phyloP scores from a whole-genome alignment of 345 rosid genomes.

The Pelargonium nanum region DNA sequence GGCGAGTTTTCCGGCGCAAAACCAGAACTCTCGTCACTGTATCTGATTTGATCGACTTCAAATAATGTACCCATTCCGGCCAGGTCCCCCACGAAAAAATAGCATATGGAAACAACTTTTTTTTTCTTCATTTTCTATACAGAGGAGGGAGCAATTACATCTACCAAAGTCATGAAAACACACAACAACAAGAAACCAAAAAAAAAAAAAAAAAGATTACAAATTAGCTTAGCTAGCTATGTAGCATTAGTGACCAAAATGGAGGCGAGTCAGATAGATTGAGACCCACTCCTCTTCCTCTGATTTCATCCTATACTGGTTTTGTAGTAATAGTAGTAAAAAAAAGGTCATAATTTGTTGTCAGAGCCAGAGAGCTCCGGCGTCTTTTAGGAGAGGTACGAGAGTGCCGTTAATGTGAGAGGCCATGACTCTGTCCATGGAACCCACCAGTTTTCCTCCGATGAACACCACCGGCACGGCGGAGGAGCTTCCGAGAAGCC shows the following conservation, averaged over 20 bases:
- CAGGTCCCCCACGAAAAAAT: too few species aligned
- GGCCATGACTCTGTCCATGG: neutral
- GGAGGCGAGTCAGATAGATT: too few species aligned
- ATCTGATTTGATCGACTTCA: too few species aligned
- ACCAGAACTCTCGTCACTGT: too few species aligned
- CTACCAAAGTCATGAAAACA: neutral
- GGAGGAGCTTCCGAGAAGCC: neutral
- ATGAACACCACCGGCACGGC: neutral
- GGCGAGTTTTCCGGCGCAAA: too few species aligned
- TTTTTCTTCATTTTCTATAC: neutral
- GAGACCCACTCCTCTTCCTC: too few species aligned
- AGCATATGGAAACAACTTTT: too few species aligned
- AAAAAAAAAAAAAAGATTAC: slow-evolving; percentile 11
- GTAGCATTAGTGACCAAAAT: neutral
- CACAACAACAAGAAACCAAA: slow-evolving; percentile 1
- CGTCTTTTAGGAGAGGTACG: slow-evolving; percentile 8
- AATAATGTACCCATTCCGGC: too few species aligned
- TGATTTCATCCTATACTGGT: too few species aligned
- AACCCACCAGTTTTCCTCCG: neutral
- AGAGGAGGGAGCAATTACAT: neutral
- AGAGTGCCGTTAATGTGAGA: neutral
- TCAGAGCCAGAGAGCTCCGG: slow-evolving; percentile 8
- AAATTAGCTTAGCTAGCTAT: neutral
- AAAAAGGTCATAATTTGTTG: neutral
- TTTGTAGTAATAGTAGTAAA: too few species aligned